Conservation (phyloP, 164 flowering plant species). For the Paratinospora sagittata region DNA sequence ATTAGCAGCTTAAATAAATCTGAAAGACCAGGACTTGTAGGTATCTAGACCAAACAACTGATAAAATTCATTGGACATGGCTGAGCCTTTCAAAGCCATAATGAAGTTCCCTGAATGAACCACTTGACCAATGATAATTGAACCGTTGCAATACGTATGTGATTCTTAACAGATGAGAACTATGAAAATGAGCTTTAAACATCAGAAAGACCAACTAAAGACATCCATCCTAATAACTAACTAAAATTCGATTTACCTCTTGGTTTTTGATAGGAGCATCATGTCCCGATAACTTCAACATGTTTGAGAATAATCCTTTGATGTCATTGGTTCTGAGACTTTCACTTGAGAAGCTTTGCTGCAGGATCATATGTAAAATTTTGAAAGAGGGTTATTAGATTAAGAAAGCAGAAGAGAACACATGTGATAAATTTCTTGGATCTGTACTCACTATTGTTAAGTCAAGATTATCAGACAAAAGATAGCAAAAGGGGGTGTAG, state of each 20-base stretch:
- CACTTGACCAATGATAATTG: not conserved
- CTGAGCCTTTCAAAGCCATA: not conserved
- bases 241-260: slow-evolving; percentile 37
- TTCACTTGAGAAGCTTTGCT: slow-evolving; percentile 28
- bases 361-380: slow-evolving; percentile 16
- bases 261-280: slow-evolving; percentile 17
- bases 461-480: not conserved
- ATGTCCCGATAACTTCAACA: slow-evolving; percentile 33
- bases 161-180: not conserved
- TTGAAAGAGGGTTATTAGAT: not conserved
- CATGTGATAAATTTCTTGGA: not conserved
- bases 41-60: not conserved
- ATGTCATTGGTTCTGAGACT: slow-evolving; percentile 33
- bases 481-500: not conserved
- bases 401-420: not conserved
- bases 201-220: not conserved
- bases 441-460: not conserved
- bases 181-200: not conserved
- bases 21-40: not conserved
- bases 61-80: not conserved
- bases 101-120: not conserved
- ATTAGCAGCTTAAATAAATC: not conserved
- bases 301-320: slow-evolving; percentile 38
- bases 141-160: not conserved
- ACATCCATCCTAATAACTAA: not conserved